A percentile compares a stretch with the other conserved stretches of the same genome.
phyloP scores from a whole-genome alignment of 2,329 filamentous ascomycete genomes.

The Helicocarpus griseus region DNA sequence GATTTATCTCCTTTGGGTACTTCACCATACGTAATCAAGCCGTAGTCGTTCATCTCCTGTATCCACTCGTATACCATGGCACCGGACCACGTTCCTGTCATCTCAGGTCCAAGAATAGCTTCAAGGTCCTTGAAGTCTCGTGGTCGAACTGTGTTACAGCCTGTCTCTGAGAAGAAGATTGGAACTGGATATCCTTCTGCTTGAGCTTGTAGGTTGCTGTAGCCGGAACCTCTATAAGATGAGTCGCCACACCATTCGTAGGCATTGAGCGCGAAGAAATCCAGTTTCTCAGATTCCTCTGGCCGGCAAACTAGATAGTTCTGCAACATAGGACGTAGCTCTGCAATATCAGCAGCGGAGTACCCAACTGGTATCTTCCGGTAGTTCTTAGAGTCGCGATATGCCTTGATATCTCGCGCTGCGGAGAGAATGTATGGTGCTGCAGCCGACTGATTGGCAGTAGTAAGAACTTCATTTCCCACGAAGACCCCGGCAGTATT shows the following conservation, averaged over 20 bases:
- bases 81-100: slow-evolving; percentile 63
- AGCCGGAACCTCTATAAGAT: slow-evolving; percentile 56
- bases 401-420: slow-evolving; percentile 70
- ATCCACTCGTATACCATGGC: slow-evolving; percentile 88
- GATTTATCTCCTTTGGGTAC: slow-evolving; percentile 44
- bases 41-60: slow-evolving; percentile 72
- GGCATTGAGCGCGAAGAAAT: slow-evolving; percentile 79
- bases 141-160: slow-evolving; percentile 54
- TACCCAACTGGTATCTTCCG: slow-evolving; percentile 78
- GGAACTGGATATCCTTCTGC: slow-evolving; percentile 67
- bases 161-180: slow-evolving; percentile 83
- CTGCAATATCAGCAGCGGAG: slow-evolving; percentile 73
- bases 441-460: slow-evolving; percentile 45
- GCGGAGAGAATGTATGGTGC: slow-evolving; percentile 80
- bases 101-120: slow-evolving; percentile 64
- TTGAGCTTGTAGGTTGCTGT: slow-evolving; percentile 56
- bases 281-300: slow-evolving; percentile 57
- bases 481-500: slow-evolving; percentile 79
- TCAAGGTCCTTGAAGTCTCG: slow-evolving; percentile 52
- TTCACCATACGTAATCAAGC: slow-evolving; percentile 63
- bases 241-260: slow-evolving; percentile 65
- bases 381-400: slow-evolving; percentile 65
- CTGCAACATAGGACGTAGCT: slow-evolving; percentile 55
- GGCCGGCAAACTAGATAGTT: slow-evolving; percentile 71
- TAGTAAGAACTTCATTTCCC: slow-evolving; percentile 68